Evolutionary conservation across 495 filamentous ascomycete genomes (phyloP), one percentile per base, ranked within the genome.

Genomic region (Penicillium psychrofluorescens): DNA sequence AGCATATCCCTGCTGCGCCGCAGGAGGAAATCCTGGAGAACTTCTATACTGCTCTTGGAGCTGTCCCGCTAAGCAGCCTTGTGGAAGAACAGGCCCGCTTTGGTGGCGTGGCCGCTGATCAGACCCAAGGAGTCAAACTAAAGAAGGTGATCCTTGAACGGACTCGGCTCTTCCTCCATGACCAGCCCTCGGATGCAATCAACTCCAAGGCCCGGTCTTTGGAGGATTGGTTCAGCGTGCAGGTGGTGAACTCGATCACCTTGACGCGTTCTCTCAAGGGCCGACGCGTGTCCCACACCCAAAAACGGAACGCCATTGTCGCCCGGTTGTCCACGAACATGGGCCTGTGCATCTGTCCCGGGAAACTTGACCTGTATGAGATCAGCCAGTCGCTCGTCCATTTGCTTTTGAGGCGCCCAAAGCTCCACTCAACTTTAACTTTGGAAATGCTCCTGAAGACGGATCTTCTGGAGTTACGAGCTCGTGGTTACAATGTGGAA

Each of bases 401-500:
- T 53, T 56, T 94, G 27, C 72, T 99, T 39, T 71, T 99, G 34
- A 75, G 79, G 38, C 79, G 88, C n/a, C 88, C 90, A 5, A 86
- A 84, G 55, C 84, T 90, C 49, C 84, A 92, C 49, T 86, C 88
- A 5, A 86, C 81, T 52, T 71, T 96, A 46, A 85, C 89, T 12
- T 74, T 99, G 30, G 90, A 95, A 58, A 88, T 84, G 50, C 79
- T 99, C 42, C 66, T 99, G 29, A 87, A 83, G 38, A 83, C 78
- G n/a, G 85, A 86, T 48, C 68, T 99, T 9, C 69, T 82, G 32
- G 79, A 88, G 48, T 68, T 99, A 8, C 80, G 81, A 53, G 75
- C 74, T 15, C 85, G 90, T 45, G 92, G 92, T 4, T 95, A 92
- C 66, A 97, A 99, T 51, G 92, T 97, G 34, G 86, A 92, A 43